Percentiles rank a stretch among this genome's conserved stretches.
These are phyloP conservation scores for Abrus pulchellus DNA, from an alignment of 306 rosid genomes.

Conservation along the genomic window DNA sequence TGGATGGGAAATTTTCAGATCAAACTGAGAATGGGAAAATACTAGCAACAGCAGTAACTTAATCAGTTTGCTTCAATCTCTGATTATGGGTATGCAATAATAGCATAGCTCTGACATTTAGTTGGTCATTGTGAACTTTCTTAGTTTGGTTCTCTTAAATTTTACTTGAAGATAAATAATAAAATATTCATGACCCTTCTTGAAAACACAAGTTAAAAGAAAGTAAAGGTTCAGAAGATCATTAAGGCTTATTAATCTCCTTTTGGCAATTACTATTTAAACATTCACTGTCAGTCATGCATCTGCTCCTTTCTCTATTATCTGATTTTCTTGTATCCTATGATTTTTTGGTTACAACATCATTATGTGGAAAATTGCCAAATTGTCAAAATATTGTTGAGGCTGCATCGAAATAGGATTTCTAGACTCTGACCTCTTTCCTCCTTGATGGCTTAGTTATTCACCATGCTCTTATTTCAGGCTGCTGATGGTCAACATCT, in stretches of 20 bases:
- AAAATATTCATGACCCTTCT: not conserved
- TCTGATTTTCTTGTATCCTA: not conserved
- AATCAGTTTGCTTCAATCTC: not conserved
- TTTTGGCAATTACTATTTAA: not conserved
- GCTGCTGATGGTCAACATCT: conserved; percentile 96
- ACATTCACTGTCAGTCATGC: not conserved
- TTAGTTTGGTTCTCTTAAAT: not conserved
- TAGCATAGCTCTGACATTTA: not conserved
- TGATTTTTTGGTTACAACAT: not conserved
- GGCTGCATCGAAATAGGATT: conserved; percentile 5
- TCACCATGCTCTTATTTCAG: conserved; percentile 61
- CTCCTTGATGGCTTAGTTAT: conserved; percentile 23
- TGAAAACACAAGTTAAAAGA: not conserved
- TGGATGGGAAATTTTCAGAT: conserved; percentile 11
- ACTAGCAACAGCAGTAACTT: not conserved
- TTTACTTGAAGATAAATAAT: not conserved
- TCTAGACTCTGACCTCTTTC: not conserved
- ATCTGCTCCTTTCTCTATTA: not conserved
- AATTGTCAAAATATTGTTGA: not conserved
- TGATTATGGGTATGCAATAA: not conserved
- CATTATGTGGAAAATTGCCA: not conserved
- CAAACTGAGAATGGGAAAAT: not conserved
- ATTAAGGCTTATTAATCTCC: not conserved
- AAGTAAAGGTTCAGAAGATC: not conserved
- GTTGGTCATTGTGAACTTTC: not conserved